Evolutionary conservation across 2,329 filamentous ascomycete species (phyloP), one percentile per base, ranked within the genome.

Genomic region (Microsporum ferrugineum): DNA sequence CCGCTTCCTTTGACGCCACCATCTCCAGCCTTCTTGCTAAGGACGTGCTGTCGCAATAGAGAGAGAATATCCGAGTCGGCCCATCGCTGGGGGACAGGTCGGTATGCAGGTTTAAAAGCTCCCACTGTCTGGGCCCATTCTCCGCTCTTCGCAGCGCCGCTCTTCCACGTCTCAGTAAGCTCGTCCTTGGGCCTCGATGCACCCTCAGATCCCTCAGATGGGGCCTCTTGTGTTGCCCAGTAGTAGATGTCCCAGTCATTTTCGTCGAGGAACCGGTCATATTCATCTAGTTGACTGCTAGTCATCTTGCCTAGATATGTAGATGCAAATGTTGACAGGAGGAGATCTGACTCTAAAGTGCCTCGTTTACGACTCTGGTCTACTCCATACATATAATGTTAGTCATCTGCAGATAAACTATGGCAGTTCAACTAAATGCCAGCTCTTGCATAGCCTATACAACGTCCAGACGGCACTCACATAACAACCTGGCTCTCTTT

Each of bases 221-320:
- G 66, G 0, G 86, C 80, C 68, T 90, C 85, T 75, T 99, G 94
- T 14, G 94, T 99, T 2, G 89, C 90, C 94, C 94, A 99, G 81
- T 99, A 99, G 81, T 99, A 99, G 64, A 99, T 96, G 73, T 99
- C 94, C 94, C 94, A 99, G 78, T 99, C 94, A 76, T 99, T 99
- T 78, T 99, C 94, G 75, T 99, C 94, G 61, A 99, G 85, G 79
- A 99, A 95, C 33, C 82, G 79, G 73, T 97, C 92, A 78, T 94
- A 97, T 75, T 95, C 84, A 68, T 83, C 76, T 68, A 97, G 85
- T 71, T 95, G 88, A 58, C 80, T 75, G 4, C 79, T 74, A 0
- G 82, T 83, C 89, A 99, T 95, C 63, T 77, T 78, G 49, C 80
- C 78, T 27, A 99, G 85, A 75, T 95, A 82, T 60, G 80, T 79